Evolutionary conservation across 306 rosid genomes (phyloP), one percentile per base, ranked within the genome.

Genomic region (Castanea sativa): DNA sequence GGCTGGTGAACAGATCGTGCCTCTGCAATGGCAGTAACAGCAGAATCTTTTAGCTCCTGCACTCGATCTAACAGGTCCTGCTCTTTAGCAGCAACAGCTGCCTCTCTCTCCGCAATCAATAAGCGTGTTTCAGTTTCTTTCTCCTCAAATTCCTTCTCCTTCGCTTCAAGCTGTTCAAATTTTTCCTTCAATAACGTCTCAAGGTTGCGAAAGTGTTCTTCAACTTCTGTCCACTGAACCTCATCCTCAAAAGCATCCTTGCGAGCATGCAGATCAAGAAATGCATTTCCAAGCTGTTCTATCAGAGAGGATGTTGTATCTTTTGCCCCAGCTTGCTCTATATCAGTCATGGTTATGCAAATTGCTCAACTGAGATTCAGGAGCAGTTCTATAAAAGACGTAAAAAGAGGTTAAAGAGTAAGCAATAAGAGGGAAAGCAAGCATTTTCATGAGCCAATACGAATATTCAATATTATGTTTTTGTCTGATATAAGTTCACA

Each of bases 1-100:
- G 77, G 79, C 82, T 82, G 87, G 83, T 89, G 79, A 80, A 63
- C 82, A 49, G 80, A 79, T 74, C 77, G 86, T 60, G 92, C 93
- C 84, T 87, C 93, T 12, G 35, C 82, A 80, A 92, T 89, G 80
- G 89, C 78, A 78, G 87, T 85, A 76, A 92, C 91, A 25, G 93
- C 93, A 8, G 81, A 87, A 71, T 92, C 93, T 86, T 92, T 92
- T 74, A 92, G 89, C 85, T 86, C 94, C 86, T 92, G 97, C 81
- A 92, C 71, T 76, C 88, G 84, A 86, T 89, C 95, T 76, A 92
- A 81, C 73, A 92, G 85, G 76, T 80, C 92, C 82, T 89, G 93
- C 86, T 92, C 97, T 80, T 90, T 90, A 41, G 83, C 82, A 83
- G 80, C 80, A 82, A 89, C 91, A n/a, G 60, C 87, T 32, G 86